phyloP scores from a whole-genome alignment of 345 rosid species.

The Carallia brachiata region DNA sequence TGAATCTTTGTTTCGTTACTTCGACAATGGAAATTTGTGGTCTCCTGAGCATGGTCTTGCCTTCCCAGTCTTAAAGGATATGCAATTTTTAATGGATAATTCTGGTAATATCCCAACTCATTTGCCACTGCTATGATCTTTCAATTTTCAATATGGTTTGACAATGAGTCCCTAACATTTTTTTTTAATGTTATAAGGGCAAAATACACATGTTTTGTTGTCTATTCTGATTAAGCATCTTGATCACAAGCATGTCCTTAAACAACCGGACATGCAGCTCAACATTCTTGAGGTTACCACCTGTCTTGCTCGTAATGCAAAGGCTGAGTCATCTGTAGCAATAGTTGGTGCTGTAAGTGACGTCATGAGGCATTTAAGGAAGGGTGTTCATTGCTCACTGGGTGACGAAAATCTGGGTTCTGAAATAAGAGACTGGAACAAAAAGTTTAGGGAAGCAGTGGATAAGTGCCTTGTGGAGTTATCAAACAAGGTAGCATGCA shows the following conservation, averaged over 20 bases:
- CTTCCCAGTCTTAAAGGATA: constrained; percentile 74
- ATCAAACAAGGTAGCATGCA: constrained; percentile 52
- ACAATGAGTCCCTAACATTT: background rate
- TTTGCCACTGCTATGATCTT: background rate
- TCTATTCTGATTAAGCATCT: constrained; percentile 91
- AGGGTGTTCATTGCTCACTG: constrained; percentile 77
- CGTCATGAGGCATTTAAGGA: constrained; percentile 83
- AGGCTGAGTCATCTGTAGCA: constrained; percentile 67
- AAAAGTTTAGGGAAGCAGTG: constrained; percentile 57
- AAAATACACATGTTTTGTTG: constrained; percentile 75
- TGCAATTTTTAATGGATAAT: constrained; percentile 77
- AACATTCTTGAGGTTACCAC: constrained; percentile 73
- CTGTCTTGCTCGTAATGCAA: constrained; percentile 64
- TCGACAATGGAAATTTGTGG: constrained; percentile 72
- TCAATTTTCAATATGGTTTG: constrained; percentile 5
- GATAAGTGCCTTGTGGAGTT: constrained; percentile 85
- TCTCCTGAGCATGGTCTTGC: constrained; percentile 77
- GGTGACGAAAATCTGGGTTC: constrained; percentile 62
- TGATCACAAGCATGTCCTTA: constrained; percentile 85
- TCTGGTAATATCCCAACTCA: constrained; percentile 47
- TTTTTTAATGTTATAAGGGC: constrained; percentile 48
- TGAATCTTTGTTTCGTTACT: constrained; percentile 87
- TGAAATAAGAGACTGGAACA: constrained; percentile 60
- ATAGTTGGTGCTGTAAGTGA: constrained; percentile 79
- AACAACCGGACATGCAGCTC: constrained; percentile 73